A percentile compares a stretch with the other conserved stretches of the same genome.
Conservation (phyloP, 805 yeast genomes). For the Yarrowia deformans region DNA sequence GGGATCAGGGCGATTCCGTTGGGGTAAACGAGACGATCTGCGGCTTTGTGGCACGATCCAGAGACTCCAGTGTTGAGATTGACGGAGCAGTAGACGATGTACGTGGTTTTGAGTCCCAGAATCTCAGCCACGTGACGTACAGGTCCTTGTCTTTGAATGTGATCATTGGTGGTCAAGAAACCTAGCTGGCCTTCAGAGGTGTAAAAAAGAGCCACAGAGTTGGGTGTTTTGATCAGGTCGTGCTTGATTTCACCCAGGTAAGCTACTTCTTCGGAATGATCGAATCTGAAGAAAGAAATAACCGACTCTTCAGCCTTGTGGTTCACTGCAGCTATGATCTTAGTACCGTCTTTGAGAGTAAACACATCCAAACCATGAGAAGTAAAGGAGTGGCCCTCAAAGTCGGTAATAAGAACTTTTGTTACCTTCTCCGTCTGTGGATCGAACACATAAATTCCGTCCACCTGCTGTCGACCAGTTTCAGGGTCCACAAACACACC, state of each 20-base stretch:
- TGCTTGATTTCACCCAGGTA: conserved; percentile 20
- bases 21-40: conserved; percentile 23
- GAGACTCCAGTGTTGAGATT: background rate
- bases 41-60: conserved; percentile 22
- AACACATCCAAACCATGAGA: conserved; percentile 32
- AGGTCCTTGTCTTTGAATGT: background rate
- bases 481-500: conserved; percentile 21
- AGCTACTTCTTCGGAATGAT: background rate
- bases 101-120: conserved; percentile 23
- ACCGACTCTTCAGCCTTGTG: conserved; percentile 10
- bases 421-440: conserved; percentile 23
- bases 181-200: conserved; percentile 35
- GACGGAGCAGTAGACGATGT: conserved; percentile 16
- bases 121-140: conserved; percentile 3
- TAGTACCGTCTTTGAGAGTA: conserved; percentile 14
- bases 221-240: conserved; percentile 3
- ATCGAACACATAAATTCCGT: conserved; percentile 1
- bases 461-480: background rate
- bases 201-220: conserved; percentile 23
- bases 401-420: background rate
- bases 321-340: conserved; percentile 13
- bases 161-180: conserved; percentile 16
- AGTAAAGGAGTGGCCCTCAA: conserved; percentile 18
- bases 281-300: conserved; percentile 8
- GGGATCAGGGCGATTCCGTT: conserved; percentile 28